A percentile compares a stretch with the other conserved stretches of the same genome.
These are phyloP conservation scores for Eimeria tenella DNA, from an alignment of 169 alveolate genomes.

Conservation along the genomic window DNA sequence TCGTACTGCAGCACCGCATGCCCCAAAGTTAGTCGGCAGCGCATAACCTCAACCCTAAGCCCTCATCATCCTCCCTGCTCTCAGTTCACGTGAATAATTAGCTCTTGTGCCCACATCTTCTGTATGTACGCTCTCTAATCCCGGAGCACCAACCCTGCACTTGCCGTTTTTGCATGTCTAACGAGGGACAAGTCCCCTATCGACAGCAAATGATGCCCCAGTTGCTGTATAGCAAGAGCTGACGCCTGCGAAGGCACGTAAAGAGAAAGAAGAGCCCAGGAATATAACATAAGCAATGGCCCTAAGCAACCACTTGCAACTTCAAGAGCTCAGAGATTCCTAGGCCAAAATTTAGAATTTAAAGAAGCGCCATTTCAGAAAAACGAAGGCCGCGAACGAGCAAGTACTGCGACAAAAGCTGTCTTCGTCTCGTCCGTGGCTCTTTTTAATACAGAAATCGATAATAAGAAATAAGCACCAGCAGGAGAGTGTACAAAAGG, in stretches of 20 bases:
- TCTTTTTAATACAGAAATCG: too few relatives aligned
- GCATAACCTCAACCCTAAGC: background rate
- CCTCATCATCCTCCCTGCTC: background rate
- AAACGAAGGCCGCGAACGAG: too few relatives aligned
- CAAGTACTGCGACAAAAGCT: too few relatives aligned
- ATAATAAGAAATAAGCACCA: background rate
- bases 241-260: constrained; percentile 47
- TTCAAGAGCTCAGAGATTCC: too few relatives aligned
- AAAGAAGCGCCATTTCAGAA: too few relatives aligned
- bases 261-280: background rate
- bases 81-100: too few relatives aligned
- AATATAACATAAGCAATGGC: too few relatives aligned
- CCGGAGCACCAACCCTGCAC: background rate
- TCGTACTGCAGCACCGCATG: constrained; percentile 51
- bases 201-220: constrained; percentile 61
- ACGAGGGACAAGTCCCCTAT: constrained; percentile 27
- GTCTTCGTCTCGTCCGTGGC: too few relatives aligned
- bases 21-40: background rate
- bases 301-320: background rate
- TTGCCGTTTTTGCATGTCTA: constrained; percentile 49
- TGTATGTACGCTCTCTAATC: background rate
- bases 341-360: too few relatives aligned
- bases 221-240: constrained; percentile 59
- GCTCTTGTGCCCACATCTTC: background rate
- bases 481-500: background rate